Base-by-base conservation (phyloP, 2,329 filamentous ascomycete species). In the Clonostachys solani region DNA sequence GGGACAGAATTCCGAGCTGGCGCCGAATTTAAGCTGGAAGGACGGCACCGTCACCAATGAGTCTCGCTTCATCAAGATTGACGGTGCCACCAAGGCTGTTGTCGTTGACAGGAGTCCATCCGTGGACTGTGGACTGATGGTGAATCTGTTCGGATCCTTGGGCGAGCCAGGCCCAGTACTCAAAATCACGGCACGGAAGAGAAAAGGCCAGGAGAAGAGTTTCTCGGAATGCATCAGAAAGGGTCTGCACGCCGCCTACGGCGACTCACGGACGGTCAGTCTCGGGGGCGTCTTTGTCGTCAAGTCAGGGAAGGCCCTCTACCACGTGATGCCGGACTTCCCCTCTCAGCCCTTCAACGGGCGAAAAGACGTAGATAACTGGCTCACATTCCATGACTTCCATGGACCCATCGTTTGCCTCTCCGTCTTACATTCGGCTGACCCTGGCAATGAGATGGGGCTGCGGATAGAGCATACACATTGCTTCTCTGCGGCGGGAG, bases 401-500 rank as follows among this genome's bases (percentile, higher is more conserved):
- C 55, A 58, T 5, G 61, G 57, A 3, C 68, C 63, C 2, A 50
- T 72, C 15, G 60, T 71, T 0, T 71, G 70, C 42, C 50, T 74
- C 46, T 63, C 57, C 10, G 67, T 72, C 0, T 55, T 74, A 37
- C 69, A 73, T 52, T 68, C 69, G 13, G 61, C 64, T 9, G 68
- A 74, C 48, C 65, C 66, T 0, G 63, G 42, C n/a, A 33, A 54
- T 8, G 50, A 61, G 37, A 47, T 73, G 50, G 64, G 58, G 0
- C 49, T 75, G 44, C 57, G 72, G 29, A 68, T 73, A 55, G 73
- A 77, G 51, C 72, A 77, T 52, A 73, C 72, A 5, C 73, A 76
- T 56, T 67, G 65, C 18, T 74, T 72, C 46, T 66, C 68, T 4
- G 42, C 52, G 2, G 50, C 56, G 7, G 61, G 59, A 5, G 44